Evolutionary conservation across 805 yeast genomes (phyloP).

Genomic region (Priceomyces medius): DNA sequence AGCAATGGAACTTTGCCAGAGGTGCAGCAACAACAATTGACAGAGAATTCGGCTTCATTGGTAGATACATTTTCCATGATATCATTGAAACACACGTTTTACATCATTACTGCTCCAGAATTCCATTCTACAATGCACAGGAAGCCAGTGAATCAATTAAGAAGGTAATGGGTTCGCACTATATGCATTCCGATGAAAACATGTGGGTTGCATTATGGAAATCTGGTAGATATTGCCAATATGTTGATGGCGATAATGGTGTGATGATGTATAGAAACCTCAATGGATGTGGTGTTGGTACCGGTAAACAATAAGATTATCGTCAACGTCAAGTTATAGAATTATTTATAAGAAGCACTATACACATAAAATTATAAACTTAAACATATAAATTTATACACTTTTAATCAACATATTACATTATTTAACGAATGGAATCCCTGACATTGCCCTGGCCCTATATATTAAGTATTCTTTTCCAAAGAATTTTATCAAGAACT

Average conservation of each 20-base stretch:
- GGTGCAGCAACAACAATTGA: conserved; percentile 92
- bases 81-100: conserved; percentile 88
- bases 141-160: conserved; percentile 75
- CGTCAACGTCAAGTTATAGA: too few relatives aligned
- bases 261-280: conserved; percentile 72
- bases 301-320: background rate
- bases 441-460: conserved; percentile 46
- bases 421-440: conserved; percentile 58
- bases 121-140: conserved; percentile 87
- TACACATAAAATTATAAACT: background rate
- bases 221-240: conserved; percentile 64
- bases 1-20: conserved; percentile 80
- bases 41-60: conserved; percentile 78
- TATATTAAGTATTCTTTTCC: conserved; percentile 63
- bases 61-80: conserved; percentile 78
- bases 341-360: background rate
- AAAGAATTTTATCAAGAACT: conserved; percentile 62
- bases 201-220: conserved; percentile 72
- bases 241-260: conserved; percentile 70
- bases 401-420: background rate
- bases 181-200: conserved; percentile 63
- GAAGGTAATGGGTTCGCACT: conserved; percentile 83
- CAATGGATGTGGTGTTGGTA: conserved; percentile 46
- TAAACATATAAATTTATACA: background rate
- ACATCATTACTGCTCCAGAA: conserved; percentile 80